A percentile compares a stretch with the other conserved stretches of the same genome.
phyloP scores from a whole-genome alignment of 164 flowering plant species.

The Piper betle region DNA sequence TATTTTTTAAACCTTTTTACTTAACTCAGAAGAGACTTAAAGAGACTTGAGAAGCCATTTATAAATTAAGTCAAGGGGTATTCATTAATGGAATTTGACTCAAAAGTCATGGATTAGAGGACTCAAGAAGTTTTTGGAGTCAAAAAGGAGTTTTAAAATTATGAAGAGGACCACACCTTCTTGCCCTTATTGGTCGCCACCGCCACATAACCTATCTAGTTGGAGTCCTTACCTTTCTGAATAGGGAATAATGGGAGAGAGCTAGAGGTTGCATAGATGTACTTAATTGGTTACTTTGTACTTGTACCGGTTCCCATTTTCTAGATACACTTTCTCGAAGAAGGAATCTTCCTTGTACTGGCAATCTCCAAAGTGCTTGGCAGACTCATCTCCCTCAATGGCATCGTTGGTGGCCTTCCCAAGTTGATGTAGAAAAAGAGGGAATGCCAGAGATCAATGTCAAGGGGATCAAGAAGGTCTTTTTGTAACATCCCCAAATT shows the following conservation, averaged over 20 bases:
- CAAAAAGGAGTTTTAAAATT: too few species aligned
- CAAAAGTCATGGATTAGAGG: conserved; percentile 14
- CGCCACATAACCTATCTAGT: conserved; percentile 50
- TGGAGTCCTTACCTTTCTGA: conserved; percentile 26
- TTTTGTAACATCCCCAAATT: too few species aligned
- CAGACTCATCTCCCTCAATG: conserved; percentile 21
- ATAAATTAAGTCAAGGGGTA: too few species aligned
- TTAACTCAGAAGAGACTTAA: too few species aligned
- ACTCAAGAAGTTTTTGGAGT: conserved; percentile 36
- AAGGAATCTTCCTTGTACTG: conserved; percentile 16
- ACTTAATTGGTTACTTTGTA: conserved; percentile 29
- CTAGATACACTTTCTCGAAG: conserved; percentile 19
- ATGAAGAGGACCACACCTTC: too few species aligned
- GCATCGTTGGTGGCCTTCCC: conserved; percentile 26
- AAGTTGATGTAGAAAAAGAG: conserved; percentile 38
- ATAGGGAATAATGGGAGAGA: conserved; percentile 23
- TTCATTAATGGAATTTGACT: too few species aligned
- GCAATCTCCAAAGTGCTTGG: conserved; percentile 29
- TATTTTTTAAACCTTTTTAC: too few species aligned
- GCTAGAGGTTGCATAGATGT: conserved; percentile 28
- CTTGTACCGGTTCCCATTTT: conserved; percentile 10
- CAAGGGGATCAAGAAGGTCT: conserved; percentile 47
- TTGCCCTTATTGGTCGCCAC: conserved; percentile 48
- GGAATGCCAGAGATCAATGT: conserved; percentile 37
- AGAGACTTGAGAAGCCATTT: too few species aligned